Percentiles rank a stretch among this genome's conserved stretches.
Conservation (phyloP, 129 eudicot genomes). For the Flaveria sonorensis region DNA sequence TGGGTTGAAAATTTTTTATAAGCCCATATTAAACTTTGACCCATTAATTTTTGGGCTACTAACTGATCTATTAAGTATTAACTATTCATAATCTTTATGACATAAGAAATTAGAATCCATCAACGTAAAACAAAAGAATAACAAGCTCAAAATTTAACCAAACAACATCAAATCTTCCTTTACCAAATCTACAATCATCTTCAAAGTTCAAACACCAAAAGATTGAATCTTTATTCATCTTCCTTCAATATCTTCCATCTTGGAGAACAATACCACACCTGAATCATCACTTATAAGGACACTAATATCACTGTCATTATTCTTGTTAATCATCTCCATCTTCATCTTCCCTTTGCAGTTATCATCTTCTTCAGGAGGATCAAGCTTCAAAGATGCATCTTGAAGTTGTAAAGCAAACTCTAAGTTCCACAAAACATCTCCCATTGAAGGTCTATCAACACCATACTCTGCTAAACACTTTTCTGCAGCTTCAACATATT, state of each 20-base stretch:
- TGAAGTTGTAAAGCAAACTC: slow-evolving; percentile 82
- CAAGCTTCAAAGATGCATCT: slow-evolving; percentile 50
- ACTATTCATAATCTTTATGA: not conserved
- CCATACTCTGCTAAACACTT: slow-evolving; percentile 82
- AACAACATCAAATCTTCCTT: slow-evolving; percentile 24
- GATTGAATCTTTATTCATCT: slow-evolving; percentile 39
- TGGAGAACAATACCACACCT: slow-evolving; percentile 63
- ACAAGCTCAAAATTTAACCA: not conserved
- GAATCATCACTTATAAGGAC: slow-evolving; percentile 66
- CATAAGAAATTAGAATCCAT: slow-evolving; percentile 22
- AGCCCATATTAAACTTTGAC: not conserved
- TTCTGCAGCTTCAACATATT: slow-evolving; percentile 81
- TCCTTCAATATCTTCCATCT: slow-evolving; percentile 61
- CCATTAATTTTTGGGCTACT: not conserved
- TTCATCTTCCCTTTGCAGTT: slow-evolving; percentile 11
- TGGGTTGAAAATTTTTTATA: not conserved
- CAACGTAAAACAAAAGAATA: not conserved
- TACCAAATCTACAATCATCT: slow-evolving; percentile 32
- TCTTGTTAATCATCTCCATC: slow-evolving; percentile 5
- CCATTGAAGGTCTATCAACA: slow-evolving; percentile 89
- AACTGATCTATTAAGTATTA: no score
- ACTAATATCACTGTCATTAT: slow-evolving; percentile 29
- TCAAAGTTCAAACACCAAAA: slow-evolving; percentile 22
- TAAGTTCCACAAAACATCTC: slow-evolving; percentile 79
- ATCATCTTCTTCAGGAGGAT: slow-evolving; percentile 40